A percentile compares a stretch with the other conserved stretches of the same genome.
phyloP scores from a whole-genome alignment of 129 eudicot genomes.

The Lactuca saligna region DNA sequence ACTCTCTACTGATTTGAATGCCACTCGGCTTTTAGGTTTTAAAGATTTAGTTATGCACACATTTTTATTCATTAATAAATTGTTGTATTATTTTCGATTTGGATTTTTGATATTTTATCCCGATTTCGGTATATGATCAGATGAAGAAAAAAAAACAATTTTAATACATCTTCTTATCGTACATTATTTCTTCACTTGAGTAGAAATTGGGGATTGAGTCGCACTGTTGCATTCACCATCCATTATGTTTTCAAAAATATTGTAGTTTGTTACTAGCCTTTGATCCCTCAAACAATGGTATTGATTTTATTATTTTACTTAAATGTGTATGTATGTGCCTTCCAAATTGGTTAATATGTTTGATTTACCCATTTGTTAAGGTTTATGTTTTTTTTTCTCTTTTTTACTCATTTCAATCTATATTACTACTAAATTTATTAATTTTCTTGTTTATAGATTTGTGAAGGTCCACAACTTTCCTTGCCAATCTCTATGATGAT shows the following conservation, averaged over 20 bases:
- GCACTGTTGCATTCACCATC: conserved; percentile 4
- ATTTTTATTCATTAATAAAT: no score
- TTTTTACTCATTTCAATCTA: neutral
- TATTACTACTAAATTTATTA: neutral
- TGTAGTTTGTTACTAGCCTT: neutral
- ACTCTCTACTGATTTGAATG: neutral
- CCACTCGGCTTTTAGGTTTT: neutral
- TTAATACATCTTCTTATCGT: neutral
- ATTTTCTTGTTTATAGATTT: conserved; percentile 44
- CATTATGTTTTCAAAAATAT: neutral
- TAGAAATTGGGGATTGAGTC: neutral
- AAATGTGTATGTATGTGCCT: neutral
- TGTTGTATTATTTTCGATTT: neutral
- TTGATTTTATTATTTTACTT: neutral
- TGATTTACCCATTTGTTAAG: neutral
- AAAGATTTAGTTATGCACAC: neutral
- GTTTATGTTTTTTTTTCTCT: neutral
- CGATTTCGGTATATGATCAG: conserved; percentile 1
- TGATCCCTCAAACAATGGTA: conserved; percentile 52
- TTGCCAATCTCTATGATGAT: conserved; percentile 57
- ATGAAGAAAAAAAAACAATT: neutral
- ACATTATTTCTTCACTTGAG: neutral
- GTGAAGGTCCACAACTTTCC: conserved; percentile 78
- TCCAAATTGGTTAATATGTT: neutral
- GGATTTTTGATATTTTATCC: conserved; percentile 3